These are phyloP conservation scores for Ogataea philodendri DNA, from an alignment of 805 yeast species.

Conservation along the genomic window DNA sequence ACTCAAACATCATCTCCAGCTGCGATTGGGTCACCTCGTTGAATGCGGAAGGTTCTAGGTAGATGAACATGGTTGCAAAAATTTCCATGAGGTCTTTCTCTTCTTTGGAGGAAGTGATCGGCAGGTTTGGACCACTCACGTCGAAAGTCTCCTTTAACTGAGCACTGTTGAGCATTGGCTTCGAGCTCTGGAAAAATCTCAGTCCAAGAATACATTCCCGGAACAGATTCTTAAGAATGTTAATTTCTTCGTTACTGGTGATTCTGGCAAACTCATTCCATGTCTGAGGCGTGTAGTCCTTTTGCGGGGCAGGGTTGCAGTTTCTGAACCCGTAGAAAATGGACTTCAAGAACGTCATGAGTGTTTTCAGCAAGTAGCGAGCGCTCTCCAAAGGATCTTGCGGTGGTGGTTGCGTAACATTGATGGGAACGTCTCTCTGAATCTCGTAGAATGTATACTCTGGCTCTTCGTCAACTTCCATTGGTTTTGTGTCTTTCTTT, in stretches of 20 bases:
- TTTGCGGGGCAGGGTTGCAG: conserved; percentile 80
- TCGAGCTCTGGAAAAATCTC: conserved; percentile 62
- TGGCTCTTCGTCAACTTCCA: conserved; percentile 15
- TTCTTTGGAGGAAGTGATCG: conserved; percentile 85
- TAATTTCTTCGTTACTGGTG: conserved; percentile 79
- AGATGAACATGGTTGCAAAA: conserved; percentile 88
- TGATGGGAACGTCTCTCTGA: conserved; percentile 54
- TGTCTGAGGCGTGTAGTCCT: conserved; percentile 47
- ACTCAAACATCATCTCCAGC: conserved; percentile 70
- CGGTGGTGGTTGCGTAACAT: conserved; percentile 47
- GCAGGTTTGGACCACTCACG: conserved; percentile 75
- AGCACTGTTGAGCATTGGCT: conserved; percentile 42
- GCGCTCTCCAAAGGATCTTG: conserved; percentile 84
- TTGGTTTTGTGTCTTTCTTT: conserved; percentile 3
- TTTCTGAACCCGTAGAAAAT: conserved; percentile 84
- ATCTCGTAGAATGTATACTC: conserved; percentile 45
- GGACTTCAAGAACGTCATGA: conserved; percentile 87
- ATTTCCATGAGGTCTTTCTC: conserved; percentile 96
- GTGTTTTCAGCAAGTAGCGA: conserved; percentile 78
- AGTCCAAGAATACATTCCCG: conserved; percentile 83
- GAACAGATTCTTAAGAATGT: conserved; percentile 71
- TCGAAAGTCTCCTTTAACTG: conserved; percentile 46
- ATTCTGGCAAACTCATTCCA: conserved; percentile 89
- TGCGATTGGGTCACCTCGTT: conserved; percentile 87
- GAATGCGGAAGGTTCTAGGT: conserved; percentile 92